Percentiles rank a stretch among this genome's conserved stretches.
Evolutionary conservation across 2,329 filamentous ascomycete species (phyloP).

Genomic region (Aspergillus quadrilineatus): DNA sequence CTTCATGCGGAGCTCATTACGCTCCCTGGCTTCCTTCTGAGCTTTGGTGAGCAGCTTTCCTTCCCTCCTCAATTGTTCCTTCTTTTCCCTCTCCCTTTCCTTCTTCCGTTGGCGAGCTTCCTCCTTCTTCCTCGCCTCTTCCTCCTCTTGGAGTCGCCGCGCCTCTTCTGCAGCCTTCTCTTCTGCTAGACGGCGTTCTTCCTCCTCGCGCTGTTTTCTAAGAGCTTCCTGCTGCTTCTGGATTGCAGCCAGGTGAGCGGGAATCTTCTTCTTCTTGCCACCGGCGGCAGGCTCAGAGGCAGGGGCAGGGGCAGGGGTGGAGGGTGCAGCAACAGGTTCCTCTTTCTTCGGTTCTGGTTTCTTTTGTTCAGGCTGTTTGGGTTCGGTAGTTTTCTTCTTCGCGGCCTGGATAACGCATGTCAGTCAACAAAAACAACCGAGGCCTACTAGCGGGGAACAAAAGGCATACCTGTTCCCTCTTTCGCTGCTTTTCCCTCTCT

Average conservation of each 20-base stretch:
- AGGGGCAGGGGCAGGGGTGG: background rate
- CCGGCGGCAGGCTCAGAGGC: slow-evolving; percentile 44
- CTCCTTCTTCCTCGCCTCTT: slow-evolving; percentile 49
- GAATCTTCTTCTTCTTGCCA: slow-evolving; percentile 88
- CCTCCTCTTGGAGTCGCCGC: slow-evolving; percentile 36
- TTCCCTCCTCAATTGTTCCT: slow-evolving; percentile 50
- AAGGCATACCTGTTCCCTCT: slow-evolving; percentile 83
- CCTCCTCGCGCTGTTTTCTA: slow-evolving; percentile 47
- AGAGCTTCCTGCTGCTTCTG: slow-evolving; percentile 51
- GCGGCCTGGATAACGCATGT: slow-evolving; percentile 58
- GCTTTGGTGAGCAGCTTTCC: slow-evolving; percentile 52
- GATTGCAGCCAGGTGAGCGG: slow-evolving; percentile 52
- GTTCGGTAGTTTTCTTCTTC: slow-evolving; percentile 71
- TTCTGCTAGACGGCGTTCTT: slow-evolving; percentile 42
- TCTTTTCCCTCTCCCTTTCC: slow-evolving; percentile 52
- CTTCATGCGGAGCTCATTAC: slow-evolving; percentile 50
- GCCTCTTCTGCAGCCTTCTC: slow-evolving; percentile 43
- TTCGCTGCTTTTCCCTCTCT: slow-evolving; percentile 95
- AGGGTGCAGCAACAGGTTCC: slow-evolving; percentile 42
- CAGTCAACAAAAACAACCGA: slow-evolving; percentile 3
- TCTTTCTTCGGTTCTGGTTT: slow-evolving; percentile 47
- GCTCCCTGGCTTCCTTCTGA: slow-evolving; percentile 48
- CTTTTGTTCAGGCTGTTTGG: slow-evolving; percentile 25
- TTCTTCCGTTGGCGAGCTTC: slow-evolving; percentile 49
- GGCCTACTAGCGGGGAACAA: background rate